These are phyloP conservation scores for Diaporthe vexans DNA, from an alignment of 2,329 filamentous ascomycete genomes.

Conservation along the genomic window DNA sequence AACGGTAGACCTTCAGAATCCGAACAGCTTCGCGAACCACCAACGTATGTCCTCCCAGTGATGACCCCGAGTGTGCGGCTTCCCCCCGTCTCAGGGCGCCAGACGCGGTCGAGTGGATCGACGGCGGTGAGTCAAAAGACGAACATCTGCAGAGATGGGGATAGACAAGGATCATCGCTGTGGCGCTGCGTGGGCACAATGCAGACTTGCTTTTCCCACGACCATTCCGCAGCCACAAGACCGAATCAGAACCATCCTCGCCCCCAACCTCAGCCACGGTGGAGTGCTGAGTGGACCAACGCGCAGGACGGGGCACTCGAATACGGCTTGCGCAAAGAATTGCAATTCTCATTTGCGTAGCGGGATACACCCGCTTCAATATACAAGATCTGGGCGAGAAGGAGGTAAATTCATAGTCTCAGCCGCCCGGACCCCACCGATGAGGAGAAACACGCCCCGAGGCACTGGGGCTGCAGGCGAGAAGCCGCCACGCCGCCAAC, in stretches of 20 bases:
- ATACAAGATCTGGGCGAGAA: conserved; percentile 13
- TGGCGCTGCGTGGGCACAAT: background rate
- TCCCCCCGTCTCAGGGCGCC: conserved; percentile 15
- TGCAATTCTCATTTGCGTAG: conserved; percentile 11
- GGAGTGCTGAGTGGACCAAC: conserved; percentile 8
- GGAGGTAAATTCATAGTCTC: background rate
- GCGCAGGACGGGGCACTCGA: background rate
- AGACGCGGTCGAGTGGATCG: conserved; percentile 22
- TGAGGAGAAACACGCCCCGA: background rate
- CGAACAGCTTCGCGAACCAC: background rate
- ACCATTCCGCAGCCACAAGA: conserved; percentile 27
- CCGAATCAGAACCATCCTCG: conserved; percentile 4
- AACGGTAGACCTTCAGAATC: background rate
- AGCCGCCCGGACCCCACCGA: conserved; percentile 26
- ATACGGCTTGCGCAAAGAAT: conserved; percentile 21
- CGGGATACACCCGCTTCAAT: conserved; percentile 11
- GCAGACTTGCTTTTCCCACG: conserved; percentile 13
- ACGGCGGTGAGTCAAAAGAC: conserved; percentile 18
- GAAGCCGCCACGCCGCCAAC: background rate
- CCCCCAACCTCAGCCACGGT: conserved; percentile 9
- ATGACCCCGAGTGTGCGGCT: conserved; percentile 1
- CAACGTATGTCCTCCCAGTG: background rate
- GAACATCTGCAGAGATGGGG: background rate
- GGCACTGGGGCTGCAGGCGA: background rate
- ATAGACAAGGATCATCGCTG: conserved; percentile 19